A percentile compares a stretch with the other conserved stretches of the same genome.
These are phyloP conservation scores for Globisporangium canariense DNA, from an alignment of 352 stramenopile genomes.

Conservation along the genomic window DNA sequence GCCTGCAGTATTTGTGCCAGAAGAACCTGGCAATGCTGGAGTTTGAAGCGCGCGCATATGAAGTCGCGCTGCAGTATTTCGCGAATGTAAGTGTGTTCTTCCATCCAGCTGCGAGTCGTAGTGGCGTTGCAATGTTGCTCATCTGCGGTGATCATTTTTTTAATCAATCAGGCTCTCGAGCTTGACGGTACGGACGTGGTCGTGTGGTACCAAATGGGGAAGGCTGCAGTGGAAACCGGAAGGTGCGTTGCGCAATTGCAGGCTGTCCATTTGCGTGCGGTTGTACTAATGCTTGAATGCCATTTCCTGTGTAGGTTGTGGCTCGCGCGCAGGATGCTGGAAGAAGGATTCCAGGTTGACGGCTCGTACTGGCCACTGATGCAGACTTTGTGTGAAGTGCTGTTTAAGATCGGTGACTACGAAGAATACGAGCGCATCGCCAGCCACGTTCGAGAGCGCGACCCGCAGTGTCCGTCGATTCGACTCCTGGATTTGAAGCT, in stretches of 20 bases:
- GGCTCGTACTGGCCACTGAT: conserved; percentile 62
- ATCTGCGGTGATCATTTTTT: not conserved
- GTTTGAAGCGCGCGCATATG: conserved; percentile 37
- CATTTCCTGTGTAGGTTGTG: conserved; percentile 33
- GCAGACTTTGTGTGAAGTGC: conserved; percentile 52
- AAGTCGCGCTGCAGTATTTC: conserved; percentile 44
- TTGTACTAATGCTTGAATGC: not conserved
- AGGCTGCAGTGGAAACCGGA: conserved; percentile 51
- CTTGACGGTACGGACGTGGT: conserved; percentile 71
- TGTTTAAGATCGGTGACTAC: conserved; percentile 48
- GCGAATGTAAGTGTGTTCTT: conserved; percentile 24
- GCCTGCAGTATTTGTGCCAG: conserved; percentile 64
- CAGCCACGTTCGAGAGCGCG: conserved; percentile 36
- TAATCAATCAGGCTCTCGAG: conserved; percentile 33
- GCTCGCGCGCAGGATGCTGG: conserved; percentile 52
- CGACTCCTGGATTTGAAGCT: conserved; percentile 25
- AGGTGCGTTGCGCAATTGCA: conserved; percentile 26
- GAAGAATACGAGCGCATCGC: conserved; percentile 46
- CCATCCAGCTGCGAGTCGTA: not conserved
- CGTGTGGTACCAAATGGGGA: conserved; percentile 72
- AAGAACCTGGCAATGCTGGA: conserved; percentile 69
- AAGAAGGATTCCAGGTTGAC: conserved; percentile 58
- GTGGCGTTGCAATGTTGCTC: not conserved
- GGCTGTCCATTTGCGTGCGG: not conserved
- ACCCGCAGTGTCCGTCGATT: conserved; percentile 40